Evolutionary conservation across 345 rosid species (phyloP).

Genomic region (Camelina sativa): DNA sequence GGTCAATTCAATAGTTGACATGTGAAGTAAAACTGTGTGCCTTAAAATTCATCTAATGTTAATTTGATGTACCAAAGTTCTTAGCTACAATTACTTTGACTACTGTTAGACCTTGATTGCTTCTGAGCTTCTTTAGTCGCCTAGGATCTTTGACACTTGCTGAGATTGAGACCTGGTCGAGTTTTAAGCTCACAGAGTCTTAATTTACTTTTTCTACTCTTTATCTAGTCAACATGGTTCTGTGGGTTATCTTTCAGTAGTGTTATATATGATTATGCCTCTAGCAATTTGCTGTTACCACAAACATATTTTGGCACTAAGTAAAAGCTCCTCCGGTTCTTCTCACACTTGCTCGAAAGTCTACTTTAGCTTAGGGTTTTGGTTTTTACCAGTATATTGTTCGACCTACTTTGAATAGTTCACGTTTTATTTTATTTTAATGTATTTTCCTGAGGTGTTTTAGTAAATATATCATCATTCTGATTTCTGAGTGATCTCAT

Average conservation of each 20-base stretch:
- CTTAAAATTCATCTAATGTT: neutral
- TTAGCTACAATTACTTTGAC: slow-evolving; percentile 21
- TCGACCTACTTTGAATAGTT: slow-evolving; percentile 1
- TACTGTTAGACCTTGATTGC: slow-evolving; percentile 22
- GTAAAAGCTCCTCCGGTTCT: no score
- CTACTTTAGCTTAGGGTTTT: slow-evolving; percentile 1
- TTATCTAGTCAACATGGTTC: slow-evolving; percentile 18
- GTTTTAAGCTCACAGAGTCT: neutral
- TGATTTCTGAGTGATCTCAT: slow-evolving; percentile 8
- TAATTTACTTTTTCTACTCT: neutral
- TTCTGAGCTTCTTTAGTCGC: slow-evolving; percentile 26
- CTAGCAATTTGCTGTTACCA: neutral
- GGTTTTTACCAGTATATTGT: neutral
- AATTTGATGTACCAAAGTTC: neutral
- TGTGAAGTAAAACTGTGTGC: slow-evolving; percentile 4
- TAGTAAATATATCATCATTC: neutral
- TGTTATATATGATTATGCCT: slow-evolving; percentile 1
- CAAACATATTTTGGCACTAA: neutral
- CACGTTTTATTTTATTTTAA: neutral
- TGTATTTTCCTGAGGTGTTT: neutral
- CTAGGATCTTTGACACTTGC: neutral
- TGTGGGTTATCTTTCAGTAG: slow-evolving; percentile 6
- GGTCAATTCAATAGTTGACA: slow-evolving; percentile 32
- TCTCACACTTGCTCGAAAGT: no score
- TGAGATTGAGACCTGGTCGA: neutral